Evolutionary conservation across 805 yeast genomes (phyloP), one percentile per base, ranked within the genome.

Genomic region (Saitoella complicata): DNA sequence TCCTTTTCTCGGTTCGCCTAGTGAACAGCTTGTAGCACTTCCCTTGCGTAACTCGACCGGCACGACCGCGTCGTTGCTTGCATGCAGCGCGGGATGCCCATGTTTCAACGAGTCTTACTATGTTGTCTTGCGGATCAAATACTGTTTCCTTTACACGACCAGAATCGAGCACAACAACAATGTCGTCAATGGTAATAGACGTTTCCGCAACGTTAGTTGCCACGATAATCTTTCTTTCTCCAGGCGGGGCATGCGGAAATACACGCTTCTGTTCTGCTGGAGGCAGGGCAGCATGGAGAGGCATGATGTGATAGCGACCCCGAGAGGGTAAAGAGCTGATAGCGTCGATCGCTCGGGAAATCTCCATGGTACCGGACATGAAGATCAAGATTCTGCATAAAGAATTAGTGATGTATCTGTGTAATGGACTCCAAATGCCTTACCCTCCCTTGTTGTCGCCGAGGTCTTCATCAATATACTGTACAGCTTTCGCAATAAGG

Each of bases 161-260:
- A 1, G 82, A 65, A 57, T 88, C 97, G 38, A 88, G 72, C 1
- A 88, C 95, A 0, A 77, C 94, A 7, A 86, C 95, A 61, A 88
- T 83, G 61, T 88, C 98, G 10, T 95, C 84, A 45, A 88, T 88
- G 1, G 98, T 88, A 51, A 88, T 86, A 10, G 98, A 88, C 0
- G 98, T 88, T 62, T 88, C 98, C 0, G 98, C 98, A 47, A 88
- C 83, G 57, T 88, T 87, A 0, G 98, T 88, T 1, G 95, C 75
- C 0, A 81, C 88, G 8, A 88, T 86, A 36, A 88, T 72, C 53
- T 88, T 88, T 50, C 95, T 68, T 38, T 54, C 52, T 9, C 77
- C 78, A 0, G 47, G 51, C 0, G 76, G 72, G 3, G 83, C 73
- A 2, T 53, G 52, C 37, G 61, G 65, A 58, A 88, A 88, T 1